Base-by-base conservation (phyloP, 148 eudicot genomes). In the Silene uniflora region DNA sequence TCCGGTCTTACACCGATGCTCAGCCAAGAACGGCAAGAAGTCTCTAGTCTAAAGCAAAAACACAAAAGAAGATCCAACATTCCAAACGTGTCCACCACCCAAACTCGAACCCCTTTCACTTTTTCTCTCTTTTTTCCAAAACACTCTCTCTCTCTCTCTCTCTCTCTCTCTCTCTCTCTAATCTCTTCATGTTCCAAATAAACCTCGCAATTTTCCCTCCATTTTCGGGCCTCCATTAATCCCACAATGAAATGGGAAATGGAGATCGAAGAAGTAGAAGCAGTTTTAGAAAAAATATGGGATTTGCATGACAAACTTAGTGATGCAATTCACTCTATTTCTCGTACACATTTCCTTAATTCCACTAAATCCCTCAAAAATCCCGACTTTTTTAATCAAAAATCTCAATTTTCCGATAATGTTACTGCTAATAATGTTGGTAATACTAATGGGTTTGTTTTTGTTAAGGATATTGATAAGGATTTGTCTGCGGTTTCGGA, bases 271-370 rank as follows among this genome's bases (percentile, higher is more conserved):
- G 96, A 89, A 71, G 82, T 90, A 16, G 97, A 95, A 74, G 81
- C 87, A 4, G 88, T 89, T 4, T 81, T 95, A 1, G 97, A 91
- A 75, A 91, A 90, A 71, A 89, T 91, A 9, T 94, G 98, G 98
- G 97, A 94, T 72, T 63, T 93, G 8, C 98, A 93, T 82, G 98
- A 93, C 80, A 93, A 91, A 81, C 91, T 94, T 64, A 94, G 98
- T 81, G 98, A 94, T 75, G 97, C 96, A 22, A 95, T 95, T 69
- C 98, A 87, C 85, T 83, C 97, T 0, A 83, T 92, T 63, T 89
- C 98, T 52, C 79, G 98, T 35, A 77, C 90, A 75, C 97, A 96
- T 74, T 96, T 88, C 81, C 81, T 89, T 59, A 81, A 78, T 35
- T 85, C 93, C 78, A 46, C 89, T 71, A 86, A 93, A 76, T 77